phyloP scores from a whole-genome alignment of 805 yeast species.

The Suhomyces sp. region DNA sequence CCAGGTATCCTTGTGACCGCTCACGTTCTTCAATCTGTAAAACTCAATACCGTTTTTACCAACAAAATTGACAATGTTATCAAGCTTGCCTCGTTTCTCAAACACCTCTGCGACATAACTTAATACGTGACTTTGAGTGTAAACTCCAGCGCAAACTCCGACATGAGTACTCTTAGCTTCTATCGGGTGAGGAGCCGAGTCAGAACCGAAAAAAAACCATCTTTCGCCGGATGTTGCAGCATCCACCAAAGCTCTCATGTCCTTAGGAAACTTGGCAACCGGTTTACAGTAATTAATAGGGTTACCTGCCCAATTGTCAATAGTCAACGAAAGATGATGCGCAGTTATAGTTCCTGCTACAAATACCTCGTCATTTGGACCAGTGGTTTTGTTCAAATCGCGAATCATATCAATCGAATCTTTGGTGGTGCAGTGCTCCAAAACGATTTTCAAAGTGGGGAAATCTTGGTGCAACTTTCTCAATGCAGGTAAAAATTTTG shows the following conservation, averaged over 20 bases:
- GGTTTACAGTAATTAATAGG: conserved; percentile 96
- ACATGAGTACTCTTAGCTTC: conserved; percentile 69
- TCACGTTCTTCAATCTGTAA: conserved; percentile 49
- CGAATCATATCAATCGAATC: conserved; percentile 81
- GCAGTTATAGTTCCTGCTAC: conserved; percentile 96
- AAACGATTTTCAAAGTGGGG: conserved; percentile 80
- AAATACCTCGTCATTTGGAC: conserved; percentile 34
- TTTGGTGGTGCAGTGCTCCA: conserved; percentile 93
- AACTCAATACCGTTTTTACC: conserved; percentile 69
- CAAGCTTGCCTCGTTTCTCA: conserved; percentile 60
- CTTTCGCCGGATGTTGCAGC: conserved; percentile 94
- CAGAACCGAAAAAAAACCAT: conserved; percentile 94
- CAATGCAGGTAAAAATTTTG: conserved; percentile 86
- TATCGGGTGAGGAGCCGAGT: conserved; percentile 95
- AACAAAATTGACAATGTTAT: conserved; percentile 70
- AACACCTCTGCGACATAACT: conserved; percentile 86
- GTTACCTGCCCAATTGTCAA: conserved; percentile 96
- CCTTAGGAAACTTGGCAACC: conserved; percentile 89
- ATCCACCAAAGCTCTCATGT: conserved; percentile 70
- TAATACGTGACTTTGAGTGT: conserved; percentile 79
- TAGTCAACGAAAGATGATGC: conserved; percentile 84
- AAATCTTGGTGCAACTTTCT: conserved; percentile 73
- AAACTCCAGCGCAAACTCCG: conserved; percentile 98
- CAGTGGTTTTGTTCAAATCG: conserved; percentile 50
- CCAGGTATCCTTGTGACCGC: conserved; percentile 44